These are phyloP conservation scores for Pichia sp. DNA, from an alignment of 1,139 yeast genomes.

Conservation along the genomic window DNA sequence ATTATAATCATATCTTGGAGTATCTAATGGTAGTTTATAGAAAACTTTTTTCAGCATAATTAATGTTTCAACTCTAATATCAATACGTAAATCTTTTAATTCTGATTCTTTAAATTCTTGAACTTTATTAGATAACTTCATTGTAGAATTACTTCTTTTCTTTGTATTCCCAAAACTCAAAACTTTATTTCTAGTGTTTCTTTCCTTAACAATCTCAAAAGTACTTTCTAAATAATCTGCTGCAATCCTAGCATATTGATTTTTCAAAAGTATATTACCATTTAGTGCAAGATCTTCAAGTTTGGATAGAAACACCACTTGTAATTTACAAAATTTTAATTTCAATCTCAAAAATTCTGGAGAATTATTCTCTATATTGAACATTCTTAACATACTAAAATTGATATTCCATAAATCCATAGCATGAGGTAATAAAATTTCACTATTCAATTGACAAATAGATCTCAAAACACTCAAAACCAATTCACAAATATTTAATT, in stretches of 20 bases:
- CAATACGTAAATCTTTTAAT: slow-evolving; percentile 48
- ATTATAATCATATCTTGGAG: slow-evolving; percentile 32
- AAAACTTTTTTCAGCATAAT: slow-evolving; percentile 50
- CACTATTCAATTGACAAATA: slow-evolving; percentile 21
- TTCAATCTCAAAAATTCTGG: slow-evolving; percentile 37
- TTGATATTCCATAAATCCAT: slow-evolving; percentile 23
- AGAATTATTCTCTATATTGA: slow-evolving; percentile 28
- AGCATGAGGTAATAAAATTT: slow-evolving; percentile 21
- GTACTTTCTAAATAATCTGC: slow-evolving; percentile 67
- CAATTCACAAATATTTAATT: slow-evolving; percentile 25
- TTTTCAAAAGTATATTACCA: slow-evolving; percentile 56
- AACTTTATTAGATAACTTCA: slow-evolving; percentile 11
- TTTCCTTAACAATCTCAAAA: slow-evolving; percentile 26
- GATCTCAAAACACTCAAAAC: slow-evolving; percentile 24
- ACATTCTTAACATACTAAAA: slow-evolving; percentile 16
- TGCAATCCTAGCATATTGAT: slow-evolving; percentile 49
- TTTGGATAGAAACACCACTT: slow-evolving; percentile 34
- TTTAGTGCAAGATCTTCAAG: slow-evolving; percentile 35
- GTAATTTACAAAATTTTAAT: slow-evolving; percentile 43
- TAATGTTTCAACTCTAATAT: slow-evolving; percentile 61
- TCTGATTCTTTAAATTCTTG: slow-evolving; percentile 34
- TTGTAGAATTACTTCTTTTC: neutral
- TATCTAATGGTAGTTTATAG: slow-evolving; percentile 50
- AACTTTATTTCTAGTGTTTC: slow-evolving; percentile 2
- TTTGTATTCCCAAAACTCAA: slow-evolving; percentile 6